Conservation (phyloP, 306 rosid genomes). For the Prunus mongolica region DNA sequence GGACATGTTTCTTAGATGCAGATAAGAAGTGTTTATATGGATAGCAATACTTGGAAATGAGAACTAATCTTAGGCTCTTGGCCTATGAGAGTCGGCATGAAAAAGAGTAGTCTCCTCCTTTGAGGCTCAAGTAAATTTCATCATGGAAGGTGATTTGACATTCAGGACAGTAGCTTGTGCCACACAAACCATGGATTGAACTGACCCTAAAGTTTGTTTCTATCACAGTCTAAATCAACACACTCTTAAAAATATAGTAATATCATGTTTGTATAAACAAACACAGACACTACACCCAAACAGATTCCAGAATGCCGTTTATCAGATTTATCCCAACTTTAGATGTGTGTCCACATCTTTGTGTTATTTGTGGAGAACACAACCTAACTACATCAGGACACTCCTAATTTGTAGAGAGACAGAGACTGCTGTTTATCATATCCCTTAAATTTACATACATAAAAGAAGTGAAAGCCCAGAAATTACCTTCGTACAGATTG, state of each 20-base stretch:
- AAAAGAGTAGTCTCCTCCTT: neutral
- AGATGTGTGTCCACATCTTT: neutral
- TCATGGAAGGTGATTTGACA: neutral
- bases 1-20: neutral
- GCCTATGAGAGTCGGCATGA: neutral
- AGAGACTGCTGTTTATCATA: too few species aligned
- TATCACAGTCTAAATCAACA: neutral
- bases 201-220: neutral
- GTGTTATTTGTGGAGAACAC: neutral
- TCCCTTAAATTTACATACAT: neutral
- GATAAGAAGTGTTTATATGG: neutral
- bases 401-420: too few species aligned
- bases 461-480: neutral
- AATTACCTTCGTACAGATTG: constrained; percentile 80
- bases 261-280: neutral
- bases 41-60: neutral
- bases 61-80: neutral
- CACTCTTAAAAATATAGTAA: neutral
- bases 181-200: neutral
- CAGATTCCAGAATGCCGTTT: neutral
- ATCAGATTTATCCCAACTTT: neutral
- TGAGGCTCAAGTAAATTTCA: neutral
- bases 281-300: neutral
- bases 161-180: neutral
- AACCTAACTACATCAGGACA: too few species aligned